Conservation (phyloP, 2,329 filamentous ascomycete species). For the Paecilomyces sp. region DNA sequence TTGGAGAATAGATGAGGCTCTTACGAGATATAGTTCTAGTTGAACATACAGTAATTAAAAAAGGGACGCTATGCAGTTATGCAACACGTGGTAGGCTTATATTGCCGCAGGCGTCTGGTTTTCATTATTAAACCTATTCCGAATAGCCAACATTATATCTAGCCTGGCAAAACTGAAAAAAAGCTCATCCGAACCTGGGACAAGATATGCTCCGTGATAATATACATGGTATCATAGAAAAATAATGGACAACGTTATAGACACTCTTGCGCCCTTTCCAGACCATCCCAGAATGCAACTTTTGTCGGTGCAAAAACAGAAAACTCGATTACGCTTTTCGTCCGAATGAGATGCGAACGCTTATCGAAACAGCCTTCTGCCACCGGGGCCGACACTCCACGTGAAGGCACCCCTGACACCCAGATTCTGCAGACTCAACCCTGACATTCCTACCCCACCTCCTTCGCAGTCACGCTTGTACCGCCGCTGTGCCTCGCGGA, state of each 20-base stretch:
- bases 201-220: neutral
- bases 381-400: slow-evolving; percentile 33
- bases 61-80: too few relatives aligned
- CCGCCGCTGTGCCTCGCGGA: slow-evolving; percentile 43
- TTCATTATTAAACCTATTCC: neutral
- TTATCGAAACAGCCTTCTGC: slow-evolving; percentile 38
- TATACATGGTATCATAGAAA: neutral
- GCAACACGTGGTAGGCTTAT: too few relatives aligned
- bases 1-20: too few relatives aligned
- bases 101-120: too few relatives aligned
- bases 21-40: too few relatives aligned
- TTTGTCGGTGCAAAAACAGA: neutral
- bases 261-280: neutral
- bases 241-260: neutral
- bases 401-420: slow-evolving; percentile 37
- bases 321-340: neutral
- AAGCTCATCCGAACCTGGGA: neutral
- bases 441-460: slow-evolving; percentile 41
- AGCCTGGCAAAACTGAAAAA: neutral
- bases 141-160: neutral
- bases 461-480: slow-evolving; percentile 44
- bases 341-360: neutral
- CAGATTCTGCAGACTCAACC: slow-evolving; percentile 39
- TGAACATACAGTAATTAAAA: too few relatives aligned
- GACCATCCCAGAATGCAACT: neutral